Evolutionary conservation across 306 rosid genomes (phyloP).

Genomic region (Acacia confusa): DNA sequence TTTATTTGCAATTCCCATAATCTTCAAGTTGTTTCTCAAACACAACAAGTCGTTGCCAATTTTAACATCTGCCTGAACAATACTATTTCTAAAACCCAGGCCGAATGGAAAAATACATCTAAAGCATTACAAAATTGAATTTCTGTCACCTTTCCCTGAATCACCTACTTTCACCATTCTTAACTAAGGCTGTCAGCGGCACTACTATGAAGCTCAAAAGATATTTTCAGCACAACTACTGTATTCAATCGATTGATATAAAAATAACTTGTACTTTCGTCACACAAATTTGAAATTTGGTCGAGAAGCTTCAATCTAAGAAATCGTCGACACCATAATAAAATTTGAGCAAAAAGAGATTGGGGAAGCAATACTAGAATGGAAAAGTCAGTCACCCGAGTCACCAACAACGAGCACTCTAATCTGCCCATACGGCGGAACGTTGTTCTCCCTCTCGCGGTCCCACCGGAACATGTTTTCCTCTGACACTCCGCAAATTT

Average conservation of each 20-base stretch:
- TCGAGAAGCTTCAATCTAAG: not conserved
- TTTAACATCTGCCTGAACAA: not conserved
- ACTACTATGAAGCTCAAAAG: not conserved
- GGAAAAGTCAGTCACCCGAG: conserved; percentile 48
- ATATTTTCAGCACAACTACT: not conserved
- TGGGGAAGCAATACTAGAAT: conserved; percentile 10
- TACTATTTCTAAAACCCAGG: not conserved
- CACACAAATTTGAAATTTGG: not conserved
- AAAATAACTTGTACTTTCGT: not conserved
- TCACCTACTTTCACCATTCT: not conserved
- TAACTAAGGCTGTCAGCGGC: not conserved
- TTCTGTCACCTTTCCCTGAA: conserved; percentile 6
- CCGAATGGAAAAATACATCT: conserved; percentile 8
- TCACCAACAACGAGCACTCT: conserved; percentile 78
- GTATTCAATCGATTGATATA: not conserved
- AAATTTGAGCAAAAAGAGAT: not conserved
- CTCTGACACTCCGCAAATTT: conserved; percentile 27
- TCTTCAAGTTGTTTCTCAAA: conserved; percentile 16
- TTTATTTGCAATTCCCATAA: not conserved
- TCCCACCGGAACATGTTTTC: conserved; percentile 70
- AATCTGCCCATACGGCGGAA: conserved; percentile 71
- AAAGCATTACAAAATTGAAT: conserved; percentile 2
- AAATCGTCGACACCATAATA: not conserved
- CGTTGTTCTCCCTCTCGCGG: conserved; percentile 62
- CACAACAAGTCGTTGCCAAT: not conserved